A percentile compares a stretch with the other conserved stretches of the same genome.
These are phyloP conservation scores for Didymella arachidicola DNA, from an alignment of 2,329 filamentous ascomycete species.

Conservation along the genomic window DNA sequence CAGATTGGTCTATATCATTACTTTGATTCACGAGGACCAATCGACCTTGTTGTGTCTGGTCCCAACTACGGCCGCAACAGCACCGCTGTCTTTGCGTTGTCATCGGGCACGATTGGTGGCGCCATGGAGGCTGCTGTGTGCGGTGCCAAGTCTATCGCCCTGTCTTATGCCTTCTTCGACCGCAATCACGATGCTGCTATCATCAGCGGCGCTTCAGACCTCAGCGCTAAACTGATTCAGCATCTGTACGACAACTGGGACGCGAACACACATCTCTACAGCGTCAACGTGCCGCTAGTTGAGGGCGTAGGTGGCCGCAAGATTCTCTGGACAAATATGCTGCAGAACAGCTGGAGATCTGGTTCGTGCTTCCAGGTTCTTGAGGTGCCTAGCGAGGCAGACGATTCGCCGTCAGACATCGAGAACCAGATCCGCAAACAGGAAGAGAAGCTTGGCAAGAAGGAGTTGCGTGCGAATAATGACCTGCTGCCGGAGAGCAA, in stretches of 20 bases:
- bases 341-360: conserved; percentile 90
- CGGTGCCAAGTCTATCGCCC: conserved; percentile 70
- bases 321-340: conserved; percentile 82
- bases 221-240: conserved; percentile 80
- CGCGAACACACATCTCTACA: conserved; percentile 79
- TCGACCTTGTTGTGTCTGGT: conserved; percentile 59
- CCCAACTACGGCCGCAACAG: conserved; percentile 62
- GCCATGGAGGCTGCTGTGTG: conserved; percentile 60
- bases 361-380: conserved; percentile 87
- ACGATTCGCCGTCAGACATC: conserved; percentile 68
- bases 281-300: conserved; percentile 86
- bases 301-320: conserved; percentile 75
- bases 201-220: conserved; percentile 77
- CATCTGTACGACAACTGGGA: conserved; percentile 78
- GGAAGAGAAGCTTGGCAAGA: conserved; percentile 58
- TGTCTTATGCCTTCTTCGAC: conserved; percentile 90
- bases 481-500: conserved; percentile 28
- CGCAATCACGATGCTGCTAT: conserved; percentile 82
- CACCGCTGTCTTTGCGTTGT: conserved; percentile 59
- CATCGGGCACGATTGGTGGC: conserved; percentile 59
- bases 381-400: conserved; percentile 67
- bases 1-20: conserved; percentile 59
- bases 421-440: conserved; percentile 77
- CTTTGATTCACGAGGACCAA: conserved; percentile 54
- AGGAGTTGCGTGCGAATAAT: conserved; percentile 43